Base-by-base conservation (phyloP, 805 yeast genomes). In the Saccharomycopsis selenospora region DNA sequence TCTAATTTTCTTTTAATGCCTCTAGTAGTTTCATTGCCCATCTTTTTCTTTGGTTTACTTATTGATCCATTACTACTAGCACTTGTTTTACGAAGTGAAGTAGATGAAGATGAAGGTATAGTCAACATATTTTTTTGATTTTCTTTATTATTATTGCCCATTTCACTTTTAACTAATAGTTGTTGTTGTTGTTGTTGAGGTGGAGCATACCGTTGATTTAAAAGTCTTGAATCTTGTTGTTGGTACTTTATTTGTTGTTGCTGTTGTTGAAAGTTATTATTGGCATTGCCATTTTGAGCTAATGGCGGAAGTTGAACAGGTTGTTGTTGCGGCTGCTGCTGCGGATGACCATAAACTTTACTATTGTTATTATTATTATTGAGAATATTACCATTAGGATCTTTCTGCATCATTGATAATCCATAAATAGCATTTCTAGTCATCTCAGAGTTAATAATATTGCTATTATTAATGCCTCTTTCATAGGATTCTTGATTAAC, bases 101-200 rank as follows among this genome's bases (percentile, higher is more conserved):
- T 14, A 13, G 14, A 26, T 33, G n/a, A 40, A 5, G 10, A n/a
- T 13, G 11, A 8, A 7, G n/a, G 10, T 6, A 25, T 6, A 3
- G 6, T 23, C 7, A 4, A 20, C 22, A 3, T 10, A 27, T 26
- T 42, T 4, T 42, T 27, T 8, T 17, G 23, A 17, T 3, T 10
- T 24, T 27, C 20, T 3, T 3, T 22, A 3, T 4, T 22, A 7
- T n/a, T 20, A 23, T 8, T 23, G 18, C n/a, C 20, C 13, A 10
- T 4, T 17, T 14, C 13, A 2, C 20, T 14, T 18, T n/a, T 25
- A 1, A 20, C 5, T 20, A 17, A 23, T 26, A 10, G 40, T 8
- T 28, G 45, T 11, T 27, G 40, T 1, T 13, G 41, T 23, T 38
- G 47, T 14, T 36, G 43, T 24, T n/a, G 38, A 33, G 38, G 38